Evolutionary conservation across 2,329 filamentous ascomycete species (phyloP), one percentile per base, ranked within the genome.

Genomic region (Verticillium longisporum): DNA sequence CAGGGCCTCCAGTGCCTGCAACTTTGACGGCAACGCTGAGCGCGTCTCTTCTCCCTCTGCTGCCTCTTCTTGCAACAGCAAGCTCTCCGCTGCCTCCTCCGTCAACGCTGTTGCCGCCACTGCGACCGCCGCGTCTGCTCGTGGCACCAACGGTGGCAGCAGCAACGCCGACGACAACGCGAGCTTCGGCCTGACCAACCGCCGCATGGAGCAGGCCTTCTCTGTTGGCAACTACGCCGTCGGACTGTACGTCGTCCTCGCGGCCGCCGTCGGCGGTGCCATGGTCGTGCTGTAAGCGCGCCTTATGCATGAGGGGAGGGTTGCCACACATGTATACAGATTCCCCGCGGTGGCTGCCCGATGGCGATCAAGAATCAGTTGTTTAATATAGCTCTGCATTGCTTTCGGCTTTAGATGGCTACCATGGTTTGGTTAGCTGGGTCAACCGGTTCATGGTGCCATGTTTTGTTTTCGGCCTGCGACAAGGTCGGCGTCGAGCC

Each of bases 1-100:
- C 67, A 79, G 79, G 64, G 74, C 76, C 57, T 71, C 77, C 32
- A 76, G 77, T 60, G 88, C 90, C 36, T 96, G 91, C 73, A 80
- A 86, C 79, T 93, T 93, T 76, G 78, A 82, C 61, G 88, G 90
- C 68, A 78, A 86, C 68, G 90, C 88, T 57, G 77, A 78, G 61
- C 77, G 82, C 60, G 82, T 83, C 73, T 72, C 79, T 62, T 70
- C 78, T 58, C 72, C 79, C 56, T 69, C 75, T 56, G 77, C 78
- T 37, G 75, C 81, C 14, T 75, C 77, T 33, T 74, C 73, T 61
- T 94, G 91, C 82, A 72, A 76, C 59, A 68, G 74, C 56, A 78
- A 88, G 61, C 77, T 95, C 61, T 75, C 78, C 37, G 80, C 85
- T 65, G 90, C 89, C 62, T 88, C 87, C 68, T 77, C 83, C 36